Percentiles rank a stretch among this genome's conserved stretches.
Conservation (phyloP, 108 stramenopile species). For the Halocafeteria seosinensis region DNA sequence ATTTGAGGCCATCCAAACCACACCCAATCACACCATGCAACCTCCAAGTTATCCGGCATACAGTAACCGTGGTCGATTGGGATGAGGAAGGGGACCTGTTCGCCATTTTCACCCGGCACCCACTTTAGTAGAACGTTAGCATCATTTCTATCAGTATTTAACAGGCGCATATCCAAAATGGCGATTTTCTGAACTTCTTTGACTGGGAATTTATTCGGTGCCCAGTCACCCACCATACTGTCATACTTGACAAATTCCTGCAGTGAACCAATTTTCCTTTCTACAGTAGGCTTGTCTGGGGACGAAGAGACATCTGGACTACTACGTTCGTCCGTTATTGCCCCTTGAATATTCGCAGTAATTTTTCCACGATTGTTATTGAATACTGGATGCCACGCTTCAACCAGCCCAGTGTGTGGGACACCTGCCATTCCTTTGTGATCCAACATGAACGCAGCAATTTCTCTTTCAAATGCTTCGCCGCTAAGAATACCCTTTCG, state of each 20-base stretch:
- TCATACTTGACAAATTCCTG: slow-evolving; percentile 59
- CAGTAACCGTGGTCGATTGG: slow-evolving; percentile 96
- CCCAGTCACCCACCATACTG: neutral
- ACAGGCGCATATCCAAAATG: slow-evolving; percentile 77
- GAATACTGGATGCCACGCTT: slow-evolving; percentile 32
- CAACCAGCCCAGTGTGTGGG: slow-evolving; percentile 82
- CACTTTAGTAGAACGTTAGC: slow-evolving; percentile 81
- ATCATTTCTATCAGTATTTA: slow-evolving; percentile 86
- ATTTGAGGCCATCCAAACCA: too few species aligned
- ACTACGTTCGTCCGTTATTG: neutral
- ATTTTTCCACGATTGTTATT: slow-evolving; percentile 1
- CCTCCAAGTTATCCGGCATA: too few species aligned
- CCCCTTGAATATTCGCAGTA: neutral
- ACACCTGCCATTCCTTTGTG: slow-evolving; percentile 54
- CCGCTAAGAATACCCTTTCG: slow-evolving; percentile 74
- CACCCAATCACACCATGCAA: too few species aligned
- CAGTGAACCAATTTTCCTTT: slow-evolving; percentile 73
- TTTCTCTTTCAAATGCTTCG: slow-evolving; percentile 79
- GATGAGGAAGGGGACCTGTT: slow-evolving; percentile 30
- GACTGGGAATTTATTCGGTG: slow-evolving; percentile 28
- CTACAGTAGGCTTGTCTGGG: neutral
- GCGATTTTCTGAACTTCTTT: slow-evolving; percentile 95
- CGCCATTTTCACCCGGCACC: too few species aligned
- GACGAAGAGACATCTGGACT: neutral
- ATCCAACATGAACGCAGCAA: slow-evolving; percentile 84